Percentiles rank a stretch among this genome's conserved stretches.
Evolutionary conservation across 345 rosid genomes (phyloP).

Genomic region (Psidium friedrichsthalianum): DNA sequence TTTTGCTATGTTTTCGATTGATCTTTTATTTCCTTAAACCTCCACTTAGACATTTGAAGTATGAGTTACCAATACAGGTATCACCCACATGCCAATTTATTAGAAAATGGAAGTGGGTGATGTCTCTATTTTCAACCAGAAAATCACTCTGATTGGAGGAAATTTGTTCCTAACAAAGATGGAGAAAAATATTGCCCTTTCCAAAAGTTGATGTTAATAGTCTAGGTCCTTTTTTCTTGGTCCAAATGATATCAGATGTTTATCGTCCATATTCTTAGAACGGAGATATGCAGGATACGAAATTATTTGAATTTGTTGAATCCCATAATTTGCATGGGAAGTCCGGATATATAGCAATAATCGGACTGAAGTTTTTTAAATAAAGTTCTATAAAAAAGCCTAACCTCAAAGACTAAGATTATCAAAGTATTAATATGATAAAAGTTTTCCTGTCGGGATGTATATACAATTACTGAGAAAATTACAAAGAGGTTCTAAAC

Average conservation of each 20-base stretch:
- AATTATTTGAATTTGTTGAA: neutral
- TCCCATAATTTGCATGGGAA: neutral
- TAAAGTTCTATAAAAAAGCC: neutral
- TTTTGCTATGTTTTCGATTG: neutral
- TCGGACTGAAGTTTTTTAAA: neutral
- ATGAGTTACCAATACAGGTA: neutral
- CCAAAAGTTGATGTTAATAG: neutral
- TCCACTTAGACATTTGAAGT: neutral
- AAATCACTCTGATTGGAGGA: neutral
- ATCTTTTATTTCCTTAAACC: neutral
- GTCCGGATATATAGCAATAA: neutral
- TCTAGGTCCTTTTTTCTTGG: neutral
- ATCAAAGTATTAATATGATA: too few relatives aligned
- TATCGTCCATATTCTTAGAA: neutral
- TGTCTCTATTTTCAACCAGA: neutral
- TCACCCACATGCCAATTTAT: neutral
- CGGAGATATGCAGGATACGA: neutral
- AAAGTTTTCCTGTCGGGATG: too few relatives aligned
- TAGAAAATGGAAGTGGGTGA: neutral
- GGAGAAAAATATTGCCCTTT: neutral
- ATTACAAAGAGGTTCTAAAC: too few relatives aligned
- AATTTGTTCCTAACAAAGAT: neutral
- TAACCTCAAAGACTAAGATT: neutral
- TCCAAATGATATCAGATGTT: neutral
- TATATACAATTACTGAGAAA: too few relatives aligned